Conservation (phyloP, 2,329 filamentous ascomycete species). For the Fusarium napiforme region DNA sequence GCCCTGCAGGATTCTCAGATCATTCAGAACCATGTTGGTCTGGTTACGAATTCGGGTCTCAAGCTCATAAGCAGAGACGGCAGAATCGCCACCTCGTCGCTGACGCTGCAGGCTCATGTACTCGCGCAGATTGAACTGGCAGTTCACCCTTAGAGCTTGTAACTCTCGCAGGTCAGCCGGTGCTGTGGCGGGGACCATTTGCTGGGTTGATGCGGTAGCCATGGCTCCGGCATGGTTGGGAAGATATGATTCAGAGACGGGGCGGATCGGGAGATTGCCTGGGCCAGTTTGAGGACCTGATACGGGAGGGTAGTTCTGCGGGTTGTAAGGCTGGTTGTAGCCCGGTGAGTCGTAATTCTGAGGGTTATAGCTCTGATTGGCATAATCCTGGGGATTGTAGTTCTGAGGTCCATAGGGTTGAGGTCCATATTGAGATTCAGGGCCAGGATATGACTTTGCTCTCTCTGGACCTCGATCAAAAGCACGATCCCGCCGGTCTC, state of each 20-base stretch:
- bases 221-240: conserved; percentile 37
- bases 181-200: conserved; percentile 32
- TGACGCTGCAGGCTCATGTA: conserved; percentile 49
- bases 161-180: conserved; percentile 45
- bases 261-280: conserved; percentile 36
- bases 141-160: conserved; percentile 48
- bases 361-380: conserved; percentile 27
- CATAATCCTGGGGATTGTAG: conserved; percentile 36
- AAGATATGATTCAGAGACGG: conserved; percentile 37
- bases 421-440: conserved; percentile 35
- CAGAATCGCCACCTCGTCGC: conserved; percentile 43
- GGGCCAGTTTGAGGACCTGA: conserved; percentile 34
- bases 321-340: conserved; percentile 31
- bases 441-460: conserved; percentile 35
- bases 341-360: conserved; percentile 36
- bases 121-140: conserved; percentile 52
- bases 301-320: conserved; percentile 39
- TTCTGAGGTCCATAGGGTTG: conserved; percentile 19
- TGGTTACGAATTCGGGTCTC: conserved; percentile 58
- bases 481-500: conserved; percentile 20
- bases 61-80: conserved; percentile 50
- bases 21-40: conserved; percentile 55
- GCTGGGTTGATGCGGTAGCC: conserved; percentile 27
- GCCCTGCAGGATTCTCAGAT: conserved; percentile 57
- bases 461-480: conserved; percentile 32